phyloP scores from a whole-genome alignment of 2,329 filamentous ascomycete genomes.

The Lecanosticta acicola region DNA sequence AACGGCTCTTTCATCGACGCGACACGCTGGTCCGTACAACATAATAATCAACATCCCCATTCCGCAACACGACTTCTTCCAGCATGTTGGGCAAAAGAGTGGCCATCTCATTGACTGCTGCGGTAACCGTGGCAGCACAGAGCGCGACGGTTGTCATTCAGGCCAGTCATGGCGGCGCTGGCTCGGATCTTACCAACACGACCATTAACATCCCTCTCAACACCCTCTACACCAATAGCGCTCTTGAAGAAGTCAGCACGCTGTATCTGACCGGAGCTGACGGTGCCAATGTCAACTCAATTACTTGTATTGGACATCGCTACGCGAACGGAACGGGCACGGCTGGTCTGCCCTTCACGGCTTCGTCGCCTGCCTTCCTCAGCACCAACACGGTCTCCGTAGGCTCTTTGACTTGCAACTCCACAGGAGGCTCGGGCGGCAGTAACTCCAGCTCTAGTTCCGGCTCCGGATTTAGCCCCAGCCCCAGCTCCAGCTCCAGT shows the following conservation, averaged over 20 bases:
- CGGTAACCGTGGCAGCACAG: conserved; percentile 14
- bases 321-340: conserved; percentile 18
- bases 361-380: conserved; percentile 16
- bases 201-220: conserved; percentile 24
- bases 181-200: conserved; percentile 22
- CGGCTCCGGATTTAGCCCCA: too few relatives aligned
- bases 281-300: conserved; percentile 13
- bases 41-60: too few relatives aligned
- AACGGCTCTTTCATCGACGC: too few relatives aligned
- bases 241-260: conserved; percentile 22
- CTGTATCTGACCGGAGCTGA: conserved; percentile 23
- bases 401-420: conserved; percentile 21
- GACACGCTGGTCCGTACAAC: too few relatives aligned
- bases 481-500: not conserved
- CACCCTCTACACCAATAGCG: conserved; percentile 19
- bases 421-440: not conserved
- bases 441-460: not conserved
- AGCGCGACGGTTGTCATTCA: conserved; percentile 21
- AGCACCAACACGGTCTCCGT: conserved; percentile 25
- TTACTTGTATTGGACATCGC: conserved; percentile 24
- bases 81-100: conserved; percentile 10
- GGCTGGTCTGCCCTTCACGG: conserved; percentile 23
- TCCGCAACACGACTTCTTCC: not conserved
- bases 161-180: conserved; percentile 23
- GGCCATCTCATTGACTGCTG: conserved; percentile 6